These are phyloP conservation scores for Tetracladium maxilliforme DNA, from an alignment of 2,329 filamentous ascomycete genomes.

Conservation along the genomic window DNA sequence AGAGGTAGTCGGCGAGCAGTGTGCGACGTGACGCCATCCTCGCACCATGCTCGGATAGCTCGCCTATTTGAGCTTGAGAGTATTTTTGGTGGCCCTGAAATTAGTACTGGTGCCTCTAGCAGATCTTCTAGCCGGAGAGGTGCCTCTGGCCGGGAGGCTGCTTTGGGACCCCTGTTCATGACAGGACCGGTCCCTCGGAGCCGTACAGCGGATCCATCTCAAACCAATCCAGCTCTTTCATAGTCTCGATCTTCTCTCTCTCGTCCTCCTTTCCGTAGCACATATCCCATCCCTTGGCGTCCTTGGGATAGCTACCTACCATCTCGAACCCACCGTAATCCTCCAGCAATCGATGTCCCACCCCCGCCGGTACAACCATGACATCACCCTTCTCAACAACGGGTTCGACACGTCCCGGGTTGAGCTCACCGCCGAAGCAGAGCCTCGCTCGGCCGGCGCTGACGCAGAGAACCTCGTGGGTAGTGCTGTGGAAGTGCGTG, in stretches of 20 bases:
- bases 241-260: slow-evolving; percentile 31
- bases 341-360: slow-evolving; percentile 46
- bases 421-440: slow-evolving; percentile 52
- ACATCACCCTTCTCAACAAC: slow-evolving; percentile 44
- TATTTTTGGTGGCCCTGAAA: not conserved
- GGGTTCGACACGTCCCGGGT: slow-evolving; percentile 38
- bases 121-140: too few relatives aligned
- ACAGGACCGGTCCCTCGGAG: slow-evolving; percentile 29
- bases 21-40: too few relatives aligned
- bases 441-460: slow-evolving; percentile 40
- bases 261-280: slow-evolving; percentile 49
- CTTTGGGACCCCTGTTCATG: slow-evolving; percentile 4
- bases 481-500: slow-evolving; percentile 53
- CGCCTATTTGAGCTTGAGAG: not conserved
- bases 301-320: slow-evolving; percentile 50
- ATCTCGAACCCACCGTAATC: slow-evolving; percentile 46
- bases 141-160: slow-evolving; percentile 5
- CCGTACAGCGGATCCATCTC: slow-evolving; percentile 44
- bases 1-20: too few relatives aligned
- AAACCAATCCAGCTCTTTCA: slow-evolving; percentile 39
- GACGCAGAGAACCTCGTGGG: slow-evolving; percentile 52
- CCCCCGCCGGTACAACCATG: slow-evolving; percentile 49
- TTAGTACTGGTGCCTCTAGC: slow-evolving; percentile 19
- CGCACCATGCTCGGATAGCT: too few relatives aligned
- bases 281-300: slow-evolving; percentile 49